Percentiles rank a stretch among this genome's conserved stretches.
Conservation (phyloP, 768 basidiomycete species). For the Mrakia hoshinonis region DNA sequence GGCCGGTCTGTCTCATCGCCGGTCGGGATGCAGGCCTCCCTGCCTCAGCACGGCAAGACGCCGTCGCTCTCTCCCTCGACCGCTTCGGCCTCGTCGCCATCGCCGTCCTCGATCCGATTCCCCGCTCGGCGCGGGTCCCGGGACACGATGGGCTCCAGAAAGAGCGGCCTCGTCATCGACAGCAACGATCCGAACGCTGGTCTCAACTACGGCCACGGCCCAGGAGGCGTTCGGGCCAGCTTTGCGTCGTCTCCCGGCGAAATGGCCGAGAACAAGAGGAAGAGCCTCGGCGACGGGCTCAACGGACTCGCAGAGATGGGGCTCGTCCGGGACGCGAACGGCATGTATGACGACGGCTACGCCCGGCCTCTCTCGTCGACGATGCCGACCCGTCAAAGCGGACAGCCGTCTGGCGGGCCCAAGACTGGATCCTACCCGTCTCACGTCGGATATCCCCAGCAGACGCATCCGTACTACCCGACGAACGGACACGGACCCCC, state of each 20-base stretch:
- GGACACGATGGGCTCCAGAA: constrained; percentile 23
- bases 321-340: neutral
- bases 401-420: no score
- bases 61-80: constrained; percentile 7
- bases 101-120: constrained; percentile 16
- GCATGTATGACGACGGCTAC: neutral
- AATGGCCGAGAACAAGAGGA: neutral
- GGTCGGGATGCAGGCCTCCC: neutral
- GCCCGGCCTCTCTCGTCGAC: neutral
- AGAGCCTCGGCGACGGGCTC: neutral
- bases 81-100: neutral
- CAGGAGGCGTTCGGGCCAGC: neutral
- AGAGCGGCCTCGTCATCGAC: constrained; percentile 9
- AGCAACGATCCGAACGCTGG: neutral
- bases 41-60: neutral
- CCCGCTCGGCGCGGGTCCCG: constrained; percentile 14
- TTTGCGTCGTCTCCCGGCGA: neutral
- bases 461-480: no score
- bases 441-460: neutral
- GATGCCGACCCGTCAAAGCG: neutral
- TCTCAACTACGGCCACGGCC: neutral
- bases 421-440: neutral
- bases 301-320: neutral
- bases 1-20: constrained; percentile 24
- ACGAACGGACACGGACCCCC: no score